Base-by-base conservation (phyloP, 2,329 filamentous ascomycete species). In the Fusarium napiforme region DNA sequence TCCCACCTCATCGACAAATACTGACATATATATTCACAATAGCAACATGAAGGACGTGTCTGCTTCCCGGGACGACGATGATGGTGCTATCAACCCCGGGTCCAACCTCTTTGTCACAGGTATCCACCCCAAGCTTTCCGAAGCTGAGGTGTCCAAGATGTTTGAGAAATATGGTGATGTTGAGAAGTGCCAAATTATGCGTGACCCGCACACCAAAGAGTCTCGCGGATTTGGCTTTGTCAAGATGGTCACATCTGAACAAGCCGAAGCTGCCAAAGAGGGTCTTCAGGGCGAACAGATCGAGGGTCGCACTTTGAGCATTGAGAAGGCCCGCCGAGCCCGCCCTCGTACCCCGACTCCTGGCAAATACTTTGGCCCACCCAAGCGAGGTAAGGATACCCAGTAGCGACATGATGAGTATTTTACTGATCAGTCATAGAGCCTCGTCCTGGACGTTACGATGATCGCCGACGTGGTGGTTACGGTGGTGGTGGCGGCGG, bases 121-220 rank as follows among this genome's bases (percentile, higher is more conserved):
- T 78, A 99, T 99, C 76, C 95, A 98, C 83, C 96, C 96, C 65
- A 93, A 93, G 79, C 90, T 99, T 75, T 92, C 90, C 53, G 96
- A 99, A 83, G 89, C 92, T 21, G 96, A 98, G 81, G 94, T 99
- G 71, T 93, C 93, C 61, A 95, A 95, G 82, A 92, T 99, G 75
- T 99, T 99, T 81, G 95, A 98, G 86, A 99, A 98, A 85, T 98
- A 98, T 80, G 96, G 96, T 77, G 95, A 97, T 82, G 96, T 99
- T 59, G 96, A 98, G 86, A 98, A 97, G 86, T 98, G 96, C 87
- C 97, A 98, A 84, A 99, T 99, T 86, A 99, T 99, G 96, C 91
- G 96, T 80, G 96, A 99, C 81, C 96, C 96, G 71, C 96, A 99
- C 84, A 97, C 94, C 80, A 97, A 97, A 86, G 96, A 99, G 85